Evolutionary conservation across 1,139 yeast species (phyloP), one percentile per base, ranked within the genome.

Genomic region (Candida smagusa): DNA sequence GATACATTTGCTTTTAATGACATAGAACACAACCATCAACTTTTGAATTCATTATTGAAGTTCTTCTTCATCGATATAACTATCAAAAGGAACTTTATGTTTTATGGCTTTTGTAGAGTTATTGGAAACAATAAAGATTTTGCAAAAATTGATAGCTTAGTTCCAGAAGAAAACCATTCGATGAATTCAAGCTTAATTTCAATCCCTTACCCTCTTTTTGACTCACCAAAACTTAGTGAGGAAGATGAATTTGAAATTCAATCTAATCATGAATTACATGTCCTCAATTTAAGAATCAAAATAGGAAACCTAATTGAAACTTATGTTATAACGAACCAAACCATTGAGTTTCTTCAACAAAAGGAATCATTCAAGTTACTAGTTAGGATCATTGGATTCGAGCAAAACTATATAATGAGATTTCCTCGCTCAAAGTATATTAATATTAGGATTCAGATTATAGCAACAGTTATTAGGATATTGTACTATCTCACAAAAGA

Each of bases 61-160:
- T 56, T 66, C 31, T 59, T 67, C 34, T 47, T 67, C 12, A 58
- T 68, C 4, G 78, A 72, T 22, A 54, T 72, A 4, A 69, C 74
- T 0, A 50, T 65, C 27, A 61, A 60, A 34, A 63, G 59, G 2
- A 73, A 67, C 39, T 66, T 72, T 36, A 57, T 63, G 55, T 63
- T 72, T 34, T 73, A 63, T 47, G 84, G 87, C 0, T 57, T 81
- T 38, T 79, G 77, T 49, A 52, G 83, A 44, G 46, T 67, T 2
- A 43, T 77, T 24, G 86, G 86, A 0, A 75, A 75, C 43, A 78
- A 77, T 45, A 41, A 45, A 3, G 77, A 70, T 48, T 59, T 65
- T 29, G 41, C 42, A 1, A 61, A 59, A 34, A 47, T 71, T 25
- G 65, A 65, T 37, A 47, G 56, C 9, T 56, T 62, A 8, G 53